These are phyloP conservation scores for Emericellopsis atlantica DNA, from an alignment of 2,329 filamentous ascomycete genomes.

Conservation along the genomic window DNA sequence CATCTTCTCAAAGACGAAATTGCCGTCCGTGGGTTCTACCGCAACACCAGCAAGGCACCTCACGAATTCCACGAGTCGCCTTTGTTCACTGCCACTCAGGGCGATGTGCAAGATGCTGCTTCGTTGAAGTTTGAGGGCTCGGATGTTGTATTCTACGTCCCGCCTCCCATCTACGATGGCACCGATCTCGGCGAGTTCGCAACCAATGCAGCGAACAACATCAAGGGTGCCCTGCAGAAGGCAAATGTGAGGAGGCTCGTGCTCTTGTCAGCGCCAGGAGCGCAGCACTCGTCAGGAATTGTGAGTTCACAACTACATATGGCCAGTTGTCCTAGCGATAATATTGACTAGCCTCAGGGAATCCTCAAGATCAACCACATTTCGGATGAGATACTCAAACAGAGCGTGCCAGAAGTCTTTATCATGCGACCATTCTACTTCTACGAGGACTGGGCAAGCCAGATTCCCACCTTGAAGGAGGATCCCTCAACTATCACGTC, in stretches of 20 bases:
- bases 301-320: constrained; percentile 7
- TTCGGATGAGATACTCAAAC: constrained; percentile 8
- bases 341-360: constrained; percentile 9
- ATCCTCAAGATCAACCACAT: constrained; percentile 11
- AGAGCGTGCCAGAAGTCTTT: constrained; percentile 9
- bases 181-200: constrained; percentile 11
- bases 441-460: constrained; percentile 9
- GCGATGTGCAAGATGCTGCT: constrained; percentile 13
- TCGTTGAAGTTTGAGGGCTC: constrained; percentile 15
- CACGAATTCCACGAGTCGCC: constrained; percentile 12
- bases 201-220: constrained; percentile 8
- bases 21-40: constrained; percentile 15
- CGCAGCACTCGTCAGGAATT: constrained; percentile 15
- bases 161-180: constrained; percentile 15
- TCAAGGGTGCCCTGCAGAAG: constrained; percentile 10
- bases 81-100: constrained; percentile 15
- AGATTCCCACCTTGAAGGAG: constrained; percentile 8
- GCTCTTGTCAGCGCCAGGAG: constrained; percentile 14
- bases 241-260: constrained; percentile 10
- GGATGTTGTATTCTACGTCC: constrained; percentile 18
- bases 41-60: constrained; percentile 14
- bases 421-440: constrained; percentile 7
- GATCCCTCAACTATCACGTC: constrained; percentile 13
- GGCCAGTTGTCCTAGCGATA: neutral
- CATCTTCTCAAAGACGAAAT: constrained; percentile 7